Percentiles rank a stretch among this genome's conserved stretches.
These are phyloP conservation scores for Exophiala mesophila DNA, from an alignment of 2,329 filamentous ascomycete genomes.

Conservation along the genomic window DNA sequence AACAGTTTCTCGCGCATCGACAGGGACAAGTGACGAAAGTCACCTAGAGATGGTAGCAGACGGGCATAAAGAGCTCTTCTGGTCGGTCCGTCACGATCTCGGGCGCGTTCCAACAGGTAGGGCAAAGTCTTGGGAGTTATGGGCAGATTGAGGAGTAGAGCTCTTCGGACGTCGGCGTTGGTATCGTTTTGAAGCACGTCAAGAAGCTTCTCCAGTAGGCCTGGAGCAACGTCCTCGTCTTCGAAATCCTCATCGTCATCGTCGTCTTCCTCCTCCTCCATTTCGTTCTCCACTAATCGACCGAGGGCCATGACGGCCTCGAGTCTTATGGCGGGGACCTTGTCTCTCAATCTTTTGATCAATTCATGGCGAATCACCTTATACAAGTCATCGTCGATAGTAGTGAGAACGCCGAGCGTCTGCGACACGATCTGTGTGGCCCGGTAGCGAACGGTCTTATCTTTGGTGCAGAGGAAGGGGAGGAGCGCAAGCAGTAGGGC, in stretches of 20 bases:
- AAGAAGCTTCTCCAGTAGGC: slow-evolving; percentile 75
- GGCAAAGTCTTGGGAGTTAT: slow-evolving; percentile 76
- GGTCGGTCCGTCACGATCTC: slow-evolving; percentile 81
- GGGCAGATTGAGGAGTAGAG: slow-evolving; percentile 84
- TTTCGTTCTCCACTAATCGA: slow-evolving; percentile 70
- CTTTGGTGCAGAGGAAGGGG: slow-evolving; percentile 75
- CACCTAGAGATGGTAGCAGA: slow-evolving; percentile 79
- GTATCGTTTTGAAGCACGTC: slow-evolving; percentile 91
- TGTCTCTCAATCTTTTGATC: slow-evolving; percentile 82
- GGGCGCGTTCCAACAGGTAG: slow-evolving; percentile 81
- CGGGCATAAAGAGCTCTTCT: slow-evolving; percentile 81
- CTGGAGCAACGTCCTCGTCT: slow-evolving; percentile 58
- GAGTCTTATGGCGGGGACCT: slow-evolving; percentile 84
- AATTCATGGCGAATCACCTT: slow-evolving; percentile 73
- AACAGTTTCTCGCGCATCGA: slow-evolving; percentile 94
- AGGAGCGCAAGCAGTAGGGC: slow-evolving; percentile 62
- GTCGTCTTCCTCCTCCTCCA: slow-evolving; percentile 54
- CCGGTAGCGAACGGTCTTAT: slow-evolving; percentile 86
- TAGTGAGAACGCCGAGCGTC: slow-evolving; percentile 85
- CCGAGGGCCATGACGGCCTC: slow-evolving; percentile 91
- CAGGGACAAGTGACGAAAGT: slow-evolving; percentile 88
- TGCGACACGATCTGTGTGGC: slow-evolving; percentile 86
- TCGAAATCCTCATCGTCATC: slow-evolving; percentile 58
- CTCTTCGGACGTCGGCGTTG: slow-evolving; percentile 85
- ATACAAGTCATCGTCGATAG: slow-evolving; percentile 88